phyloP scores from a whole-genome alignment of 495 filamentous ascomycete species.

The Diplogelasinospora grovesii region DNA sequence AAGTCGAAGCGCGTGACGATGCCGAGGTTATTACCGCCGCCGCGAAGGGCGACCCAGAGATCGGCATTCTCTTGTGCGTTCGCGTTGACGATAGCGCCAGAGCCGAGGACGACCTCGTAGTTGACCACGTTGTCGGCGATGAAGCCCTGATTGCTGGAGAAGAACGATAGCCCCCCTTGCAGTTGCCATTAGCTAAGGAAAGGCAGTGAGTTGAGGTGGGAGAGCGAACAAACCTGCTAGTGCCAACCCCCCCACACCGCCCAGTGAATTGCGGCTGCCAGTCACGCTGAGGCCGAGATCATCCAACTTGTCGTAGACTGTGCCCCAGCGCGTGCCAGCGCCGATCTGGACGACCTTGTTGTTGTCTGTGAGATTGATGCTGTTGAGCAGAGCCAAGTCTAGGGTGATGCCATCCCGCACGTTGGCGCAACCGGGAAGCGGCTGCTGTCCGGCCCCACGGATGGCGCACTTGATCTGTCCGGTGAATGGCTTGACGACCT shows the following conservation, averaged over 20 bases:
- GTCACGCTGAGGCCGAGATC: conserved; percentile 24
- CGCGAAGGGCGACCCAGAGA: conserved; percentile 48
- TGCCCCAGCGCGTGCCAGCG: conserved; percentile 38
- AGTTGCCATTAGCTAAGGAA: too few relatives aligned
- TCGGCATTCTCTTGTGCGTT: conserved; percentile 23
- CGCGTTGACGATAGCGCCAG: conserved; percentile 26
- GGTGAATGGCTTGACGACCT: too few relatives aligned
- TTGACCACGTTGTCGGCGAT: conserved; percentile 41
- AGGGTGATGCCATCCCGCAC: conserved; percentile 44
- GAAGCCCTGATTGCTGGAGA: conserved; percentile 38
- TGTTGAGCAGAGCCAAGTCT: conserved; percentile 42
- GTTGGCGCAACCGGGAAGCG: conserved; percentile 28
- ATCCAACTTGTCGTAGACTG: conserved; percentile 37
- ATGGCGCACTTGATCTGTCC: too few relatives aligned
- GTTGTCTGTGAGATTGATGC: conserved; percentile 5
- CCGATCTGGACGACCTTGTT: conserved; percentile 30
- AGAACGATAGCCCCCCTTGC: conserved; percentile 43
- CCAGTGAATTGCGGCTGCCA: conserved; percentile 42
- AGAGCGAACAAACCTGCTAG: too few relatives aligned
- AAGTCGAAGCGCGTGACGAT: conserved; percentile 51
- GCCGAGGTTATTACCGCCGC: conserved; percentile 53
- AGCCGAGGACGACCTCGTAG: conserved; percentile 41
- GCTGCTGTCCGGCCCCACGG: conserved; percentile 42
- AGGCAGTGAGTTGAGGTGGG: too few relatives aligned
- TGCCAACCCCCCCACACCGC: conserved; percentile 49